phyloP scores from a whole-genome alignment of 2,329 filamentous ascomycete species.

The Talaromyces sp. region DNA sequence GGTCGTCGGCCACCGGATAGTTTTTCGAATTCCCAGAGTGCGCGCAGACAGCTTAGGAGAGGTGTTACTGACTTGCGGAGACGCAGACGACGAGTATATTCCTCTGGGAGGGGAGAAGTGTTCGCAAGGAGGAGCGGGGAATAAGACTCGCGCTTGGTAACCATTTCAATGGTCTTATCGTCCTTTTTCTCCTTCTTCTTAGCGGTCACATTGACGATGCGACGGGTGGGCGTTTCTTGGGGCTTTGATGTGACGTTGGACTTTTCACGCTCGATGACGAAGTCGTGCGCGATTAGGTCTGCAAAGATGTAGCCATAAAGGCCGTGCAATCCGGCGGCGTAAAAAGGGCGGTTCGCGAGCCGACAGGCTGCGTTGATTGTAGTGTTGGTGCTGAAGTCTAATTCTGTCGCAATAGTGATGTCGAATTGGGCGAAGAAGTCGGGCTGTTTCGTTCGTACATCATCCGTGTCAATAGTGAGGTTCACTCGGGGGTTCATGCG shows the following conservation, averaged over 20 bases:
- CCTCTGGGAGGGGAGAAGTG: slow-evolving; percentile 72
- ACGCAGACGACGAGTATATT: slow-evolving; percentile 68
- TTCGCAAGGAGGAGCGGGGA: slow-evolving; percentile 86
- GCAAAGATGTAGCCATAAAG: slow-evolving; percentile 95
- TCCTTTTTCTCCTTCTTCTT: slow-evolving; percentile 70
- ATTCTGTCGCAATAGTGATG: slow-evolving; percentile 86
- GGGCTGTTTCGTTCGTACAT: slow-evolving; percentile 68
- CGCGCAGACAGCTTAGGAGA: slow-evolving; percentile 80
- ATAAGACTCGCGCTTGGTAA: slow-evolving; percentile 90
- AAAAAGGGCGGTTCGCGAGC: slow-evolving; percentile 77
- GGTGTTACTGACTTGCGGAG: slow-evolving; percentile 76
- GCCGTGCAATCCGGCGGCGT: slow-evolving; percentile 83
- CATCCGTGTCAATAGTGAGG: slow-evolving; percentile 69
- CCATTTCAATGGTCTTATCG: slow-evolving; percentile 76
- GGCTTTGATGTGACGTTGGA: slow-evolving; percentile 69
- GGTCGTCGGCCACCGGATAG: slow-evolving; percentile 58
- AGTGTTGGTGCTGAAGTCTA: slow-evolving; percentile 72
- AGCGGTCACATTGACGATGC: slow-evolving; percentile 70
- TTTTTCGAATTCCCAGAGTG: slow-evolving; percentile 84
- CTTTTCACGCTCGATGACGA: slow-evolving; percentile 80
- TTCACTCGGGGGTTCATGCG: slow-evolving; percentile 88
- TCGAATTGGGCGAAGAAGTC: slow-evolving; percentile 80
- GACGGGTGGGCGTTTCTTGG: slow-evolving; percentile 75
- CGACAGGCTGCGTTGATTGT: slow-evolving; percentile 86
- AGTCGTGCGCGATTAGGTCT: slow-evolving; percentile 88